A percentile compares a stretch with the other conserved stretches of the same genome.
Evolutionary conservation across 331 rosid species (phyloP).

Genomic region (Dryas integrifolia): DNA sequence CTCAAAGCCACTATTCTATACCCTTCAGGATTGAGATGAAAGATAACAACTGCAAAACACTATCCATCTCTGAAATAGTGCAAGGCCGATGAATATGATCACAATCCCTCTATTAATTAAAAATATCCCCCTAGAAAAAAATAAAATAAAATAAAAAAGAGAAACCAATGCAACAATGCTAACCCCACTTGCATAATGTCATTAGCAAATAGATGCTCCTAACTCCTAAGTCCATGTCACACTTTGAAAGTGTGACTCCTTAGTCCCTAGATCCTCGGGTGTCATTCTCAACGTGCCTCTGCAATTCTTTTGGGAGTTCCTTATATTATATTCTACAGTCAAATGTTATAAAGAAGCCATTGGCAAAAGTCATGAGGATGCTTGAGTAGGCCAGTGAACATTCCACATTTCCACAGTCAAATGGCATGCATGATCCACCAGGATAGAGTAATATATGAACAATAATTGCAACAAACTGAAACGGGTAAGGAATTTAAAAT

Average conservation of each 20-base stretch:
- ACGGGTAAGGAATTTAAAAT: not conserved
- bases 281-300: slow-evolving; percentile 9
- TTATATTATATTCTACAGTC: not conserved
- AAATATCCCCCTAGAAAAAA: not conserved
- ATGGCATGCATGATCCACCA: no score
- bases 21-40: not conserved
- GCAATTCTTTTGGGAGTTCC: no score
- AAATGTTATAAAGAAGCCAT: not conserved
- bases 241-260: not conserved
- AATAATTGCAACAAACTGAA: not conserved
- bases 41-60: slow-evolving; percentile 9
- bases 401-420: no score
- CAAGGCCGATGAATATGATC: not conserved
- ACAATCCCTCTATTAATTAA: not conserved
- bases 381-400: no score
- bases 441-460: no score
- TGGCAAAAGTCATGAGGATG: not conserved
- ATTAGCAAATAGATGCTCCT: not conserved
- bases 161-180: no score
- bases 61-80: not conserved
- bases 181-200: no score
- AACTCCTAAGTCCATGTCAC: not conserved
- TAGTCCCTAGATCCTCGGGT: slow-evolving; percentile 18
- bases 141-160: no score
- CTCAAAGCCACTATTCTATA: slow-evolving; percentile 14